Evolutionary conservation across 2,329 filamentous ascomycete species (phyloP), one percentile per base, ranked within the genome.

Genomic region (Mollisia scopiformis): DNA sequence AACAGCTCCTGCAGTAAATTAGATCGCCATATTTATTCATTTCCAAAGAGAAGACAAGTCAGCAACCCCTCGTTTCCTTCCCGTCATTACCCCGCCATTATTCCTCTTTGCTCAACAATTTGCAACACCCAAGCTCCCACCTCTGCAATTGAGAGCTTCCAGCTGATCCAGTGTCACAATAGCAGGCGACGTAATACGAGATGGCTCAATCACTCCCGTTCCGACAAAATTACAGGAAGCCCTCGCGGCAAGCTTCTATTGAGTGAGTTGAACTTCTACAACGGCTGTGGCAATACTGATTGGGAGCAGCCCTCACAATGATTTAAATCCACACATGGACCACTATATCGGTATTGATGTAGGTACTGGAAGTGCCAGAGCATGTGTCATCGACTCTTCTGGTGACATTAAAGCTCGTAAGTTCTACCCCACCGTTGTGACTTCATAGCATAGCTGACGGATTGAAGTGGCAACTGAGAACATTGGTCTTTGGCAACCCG

Each of bases 301-400:
- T 27, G 61, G 51, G 14, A 35, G 13, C 31, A 73, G 71, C 64
- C 72, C 72, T 64, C 70, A 74, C 47, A 71, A 74, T 53, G 72
- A 74, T 30, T 58, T 74, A n/a, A 71, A 72, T 51, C 70, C 72
- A 27, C 70, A 71, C 52, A 63, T 86, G 77, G 82, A 86, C 63
- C 82, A 88, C 70, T 88, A 84, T 72, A 85, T 98, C 72, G 94
- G 94, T 63, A 92, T 99, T 69, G 95, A 99, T 79, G 94, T 99
- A 54, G 95, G 95, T 55, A 99, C 95, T 21, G 95, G 95, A 58
- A 97, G 92, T 75, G 95, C 94, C 39, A 87, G 95, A 74, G 95
- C 95, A 57, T 98, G 95, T 77, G 92, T 99, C 74, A 97, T 99
- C 77, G 92, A 98, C 75, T 85, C 88, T 64, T 88, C 90, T 41